Evolutionary conservation across 129 eudicot genomes (phyloP).

Genomic region (Mikania micrantha): DNA sequence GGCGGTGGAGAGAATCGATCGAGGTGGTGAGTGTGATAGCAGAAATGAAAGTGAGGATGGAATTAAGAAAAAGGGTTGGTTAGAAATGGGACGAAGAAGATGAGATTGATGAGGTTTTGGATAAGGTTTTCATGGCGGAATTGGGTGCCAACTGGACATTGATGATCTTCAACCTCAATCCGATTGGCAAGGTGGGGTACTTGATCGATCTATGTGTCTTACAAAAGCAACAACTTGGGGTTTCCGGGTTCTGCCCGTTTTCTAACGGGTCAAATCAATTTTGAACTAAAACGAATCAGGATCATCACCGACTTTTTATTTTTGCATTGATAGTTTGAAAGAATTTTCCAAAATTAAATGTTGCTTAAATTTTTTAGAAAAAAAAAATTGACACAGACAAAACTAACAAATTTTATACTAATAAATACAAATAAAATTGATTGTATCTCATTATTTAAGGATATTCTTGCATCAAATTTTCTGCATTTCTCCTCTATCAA

Average conservation of each 20-base stretch:
- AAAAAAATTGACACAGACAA: no score
- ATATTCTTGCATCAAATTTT: no score
- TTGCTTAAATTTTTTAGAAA: no score
- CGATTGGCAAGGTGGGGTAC: constrained; percentile 13
- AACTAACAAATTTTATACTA: no score
- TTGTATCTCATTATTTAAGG: no score
- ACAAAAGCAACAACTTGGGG: neutral
- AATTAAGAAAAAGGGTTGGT: constrained; percentile 41
- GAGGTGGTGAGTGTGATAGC: no score
- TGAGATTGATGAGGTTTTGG: constrained; percentile 31
- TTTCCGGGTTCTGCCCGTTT: neutral
- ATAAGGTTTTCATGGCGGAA: constrained; percentile 26
- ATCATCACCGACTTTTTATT: neutral
- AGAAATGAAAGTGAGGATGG: constrained; percentile 13
- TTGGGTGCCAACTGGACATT: constrained; percentile 20
- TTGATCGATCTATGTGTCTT: neutral
- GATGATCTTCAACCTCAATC: constrained; percentile 16
- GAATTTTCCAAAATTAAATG: no score
- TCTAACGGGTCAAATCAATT: neutral
- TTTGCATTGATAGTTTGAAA: no score
- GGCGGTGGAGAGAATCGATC: neutral
- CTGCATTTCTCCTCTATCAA: no score
- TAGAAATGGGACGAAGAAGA: constrained; percentile 48
- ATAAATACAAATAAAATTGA: no score
- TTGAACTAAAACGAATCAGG: neutral